Evolutionary conservation across 163 green algal species (phyloP), one percentile per base, ranked within the genome.

Genomic region (Smithsoniella earleae): DNA sequence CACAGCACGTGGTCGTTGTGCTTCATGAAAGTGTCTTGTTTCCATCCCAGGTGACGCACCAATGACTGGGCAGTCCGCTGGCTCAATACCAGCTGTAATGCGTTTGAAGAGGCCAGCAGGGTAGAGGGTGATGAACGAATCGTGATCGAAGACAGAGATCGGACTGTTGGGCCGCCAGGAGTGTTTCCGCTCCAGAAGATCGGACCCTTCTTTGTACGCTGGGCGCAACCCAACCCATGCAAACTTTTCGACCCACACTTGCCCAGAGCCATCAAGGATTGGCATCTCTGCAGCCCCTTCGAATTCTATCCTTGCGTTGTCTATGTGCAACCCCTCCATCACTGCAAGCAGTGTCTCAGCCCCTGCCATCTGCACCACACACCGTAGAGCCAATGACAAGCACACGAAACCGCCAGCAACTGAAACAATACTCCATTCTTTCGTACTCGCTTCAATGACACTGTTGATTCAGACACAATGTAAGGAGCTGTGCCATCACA

Each of bases 251-350:
- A 66, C 77, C 88, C 86, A 92, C 40, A 86, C 84, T 28, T 92
- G 66, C 0, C 89, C 86, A 16, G 84, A 92, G 34, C 92, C 91
- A 77, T 98, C 93, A 6, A 95, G 20, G 20, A 95, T 79, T 2
- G 93, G 93, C 20, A 97, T 40, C 73, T 74, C 62, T 20, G 37
- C 20, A 8, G 77, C 82, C 3, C 88, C 86, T 64, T 90, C 84
- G 2, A 92, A 74, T 77, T 93, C 88, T 64, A 94, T 93, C 45
- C 91, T 79, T 2, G 86, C 87, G 79, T 98, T 96, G 81, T 96
- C 89, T 6, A 98, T 84, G 0, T 91, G 89, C 38, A 82, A 89
- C 2, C 78, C 86, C 76, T 98, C 92, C 66, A 98, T 76, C 1
- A 93, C 88, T 3, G 88, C 85, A 73, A 98, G 86, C 79, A 98